These are phyloP conservation scores for Parietaria judaica DNA, from an alignment of 306 rosid species.

Conservation along the genomic window DNA sequence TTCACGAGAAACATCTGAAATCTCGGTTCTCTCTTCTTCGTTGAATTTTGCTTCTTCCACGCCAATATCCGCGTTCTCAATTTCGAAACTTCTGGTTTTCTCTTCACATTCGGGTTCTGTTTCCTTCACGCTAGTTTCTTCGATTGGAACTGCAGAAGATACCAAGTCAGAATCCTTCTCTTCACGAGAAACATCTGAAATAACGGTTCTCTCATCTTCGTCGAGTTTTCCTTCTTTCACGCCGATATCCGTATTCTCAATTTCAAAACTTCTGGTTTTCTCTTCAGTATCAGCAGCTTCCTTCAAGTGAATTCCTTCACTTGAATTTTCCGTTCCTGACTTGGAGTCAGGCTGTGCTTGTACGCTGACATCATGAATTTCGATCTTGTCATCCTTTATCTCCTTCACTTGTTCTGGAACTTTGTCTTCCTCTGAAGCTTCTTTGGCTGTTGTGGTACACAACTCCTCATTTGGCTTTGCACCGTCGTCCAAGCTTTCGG, in stretches of 20 bases:
- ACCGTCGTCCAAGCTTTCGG: slow-evolving; percentile 11
- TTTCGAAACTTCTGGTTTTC: not conserved
- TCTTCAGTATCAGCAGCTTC: slow-evolving; percentile 13
- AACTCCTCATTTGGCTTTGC: slow-evolving; percentile 10
- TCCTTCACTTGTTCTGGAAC: slow-evolving; percentile 4
- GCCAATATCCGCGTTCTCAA: slow-evolving; percentile 16
- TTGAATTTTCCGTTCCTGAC: slow-evolving; percentile 16
- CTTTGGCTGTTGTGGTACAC: slow-evolving; percentile 6
- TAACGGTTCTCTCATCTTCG: slow-evolving; percentile 1
- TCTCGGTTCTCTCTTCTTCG: slow-evolving; percentile 1
- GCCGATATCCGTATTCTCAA: slow-evolving; percentile 15
- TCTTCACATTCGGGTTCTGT: slow-evolving; percentile 7
- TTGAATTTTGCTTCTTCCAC: slow-evolving; percentile 21
- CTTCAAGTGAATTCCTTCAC: slow-evolving; percentile 16
- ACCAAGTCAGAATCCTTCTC: slow-evolving; percentile 1
- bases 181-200: slow-evolving; percentile 5
- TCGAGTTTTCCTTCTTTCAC: slow-evolving; percentile 22
- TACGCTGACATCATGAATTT: too few species aligned
- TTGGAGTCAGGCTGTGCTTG: too few species aligned
- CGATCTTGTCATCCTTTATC: not conserved
- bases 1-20: slow-evolving; percentile 5
- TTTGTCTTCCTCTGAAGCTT: slow-evolving; percentile 4
- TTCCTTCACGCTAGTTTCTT: slow-evolving; percentile 18
- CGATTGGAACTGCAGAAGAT: slow-evolving; percentile 5
- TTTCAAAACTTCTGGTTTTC: not conserved